Evolutionary conservation across 768 basidiomycete genomes (phyloP).

Genomic region (Tephrocybe sp.): DNA sequence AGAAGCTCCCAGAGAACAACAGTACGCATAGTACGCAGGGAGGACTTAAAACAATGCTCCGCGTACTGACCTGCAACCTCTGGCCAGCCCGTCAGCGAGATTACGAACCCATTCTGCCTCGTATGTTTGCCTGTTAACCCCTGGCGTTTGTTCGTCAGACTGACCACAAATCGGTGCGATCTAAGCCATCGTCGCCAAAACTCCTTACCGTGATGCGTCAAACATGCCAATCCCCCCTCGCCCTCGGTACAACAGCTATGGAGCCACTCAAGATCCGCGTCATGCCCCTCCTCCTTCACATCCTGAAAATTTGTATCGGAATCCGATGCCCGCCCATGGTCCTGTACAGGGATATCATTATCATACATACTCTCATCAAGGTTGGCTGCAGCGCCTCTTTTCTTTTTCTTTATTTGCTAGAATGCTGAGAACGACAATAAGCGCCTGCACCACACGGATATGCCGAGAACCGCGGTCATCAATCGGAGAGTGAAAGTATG

Average conservation of each 20-base stretch:
- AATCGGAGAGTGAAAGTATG: conserved; percentile 1
- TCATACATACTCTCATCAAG: not conserved
- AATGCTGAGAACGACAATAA: not conserved
- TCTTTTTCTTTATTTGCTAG: too few relatives aligned
- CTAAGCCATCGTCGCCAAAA: not conserved
- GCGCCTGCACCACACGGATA: not conserved
- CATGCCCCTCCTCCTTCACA: not conserved
- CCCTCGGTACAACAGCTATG: not conserved
- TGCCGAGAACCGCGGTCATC: not conserved
- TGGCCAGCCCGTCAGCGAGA: conserved; percentile 18
- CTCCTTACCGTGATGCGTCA: not conserved
- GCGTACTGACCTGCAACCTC: conserved; percentile 19
- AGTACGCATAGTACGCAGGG: conserved; percentile 14
- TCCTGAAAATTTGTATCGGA: too few relatives aligned
- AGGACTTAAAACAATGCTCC: conserved; percentile 16
- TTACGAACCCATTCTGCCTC: not conserved
- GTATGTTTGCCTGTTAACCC: too few relatives aligned
- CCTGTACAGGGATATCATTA: not conserved
- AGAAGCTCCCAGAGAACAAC: conserved; percentile 17
- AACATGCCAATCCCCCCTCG: too few relatives aligned
- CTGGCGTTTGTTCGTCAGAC: too few relatives aligned
- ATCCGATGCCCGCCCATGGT: not conserved
- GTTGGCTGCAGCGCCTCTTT: not conserved
- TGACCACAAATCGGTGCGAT: too few relatives aligned
- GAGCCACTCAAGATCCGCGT: not conserved